These are phyloP conservation scores for Eragrostis nindensis DNA, from an alignment of 176 grass and related monocot genomes.

Conservation along the genomic window DNA sequence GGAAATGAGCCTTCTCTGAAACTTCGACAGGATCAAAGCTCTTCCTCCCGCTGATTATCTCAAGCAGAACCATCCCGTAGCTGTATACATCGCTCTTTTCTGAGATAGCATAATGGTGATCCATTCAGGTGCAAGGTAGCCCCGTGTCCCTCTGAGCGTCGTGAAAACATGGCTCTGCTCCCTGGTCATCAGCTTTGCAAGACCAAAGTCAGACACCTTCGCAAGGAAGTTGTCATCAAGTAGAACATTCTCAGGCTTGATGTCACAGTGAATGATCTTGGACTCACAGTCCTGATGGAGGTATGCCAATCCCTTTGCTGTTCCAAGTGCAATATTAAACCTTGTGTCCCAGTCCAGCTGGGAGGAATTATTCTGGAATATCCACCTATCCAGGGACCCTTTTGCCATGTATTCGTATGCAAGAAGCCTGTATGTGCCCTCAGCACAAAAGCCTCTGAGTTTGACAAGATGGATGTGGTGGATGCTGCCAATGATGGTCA, in stretches of 20 bases:
- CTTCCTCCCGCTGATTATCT: slow-evolving; percentile 90
- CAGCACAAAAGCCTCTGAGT: slow-evolving; percentile 80
- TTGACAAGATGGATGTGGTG: slow-evolving; percentile 98
- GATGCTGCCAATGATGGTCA: slow-evolving; percentile 91
- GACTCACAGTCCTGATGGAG: slow-evolving; percentile 96
- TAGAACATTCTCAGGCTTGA: slow-evolving; percentile 96
- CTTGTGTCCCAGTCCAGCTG: slow-evolving; percentile 81
- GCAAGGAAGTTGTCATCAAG: slow-evolving; percentile 81
- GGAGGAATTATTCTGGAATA: slow-evolving; percentile 53
- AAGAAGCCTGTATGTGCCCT: slow-evolving; percentile 76
- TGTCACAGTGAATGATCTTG: slow-evolving; percentile 93
- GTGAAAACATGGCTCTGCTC: slow-evolving; percentile 99
- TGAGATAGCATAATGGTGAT: slow-evolving; percentile 86
- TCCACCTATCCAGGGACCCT: slow-evolving; percentile 87
- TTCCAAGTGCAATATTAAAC: slow-evolving; percentile 84
- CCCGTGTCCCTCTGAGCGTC: slow-evolving; percentile 80
- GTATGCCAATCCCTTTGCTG: slow-evolving; percentile 81
- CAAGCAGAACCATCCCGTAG: slow-evolving; percentile 92
- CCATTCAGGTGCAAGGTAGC: slow-evolving; percentile 94
- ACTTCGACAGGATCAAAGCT: slow-evolving; percentile 67
- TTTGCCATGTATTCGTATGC: slow-evolving; percentile 96
- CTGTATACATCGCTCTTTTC: slow-evolving; percentile 97
- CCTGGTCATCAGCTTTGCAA: slow-evolving; percentile 95
- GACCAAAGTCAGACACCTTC: slow-evolving; percentile 98
- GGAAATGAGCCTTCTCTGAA: slow-evolving; percentile 90